Base-by-base conservation (phyloP, 306 rosid genomes). In the Malus asiatica region DNA sequence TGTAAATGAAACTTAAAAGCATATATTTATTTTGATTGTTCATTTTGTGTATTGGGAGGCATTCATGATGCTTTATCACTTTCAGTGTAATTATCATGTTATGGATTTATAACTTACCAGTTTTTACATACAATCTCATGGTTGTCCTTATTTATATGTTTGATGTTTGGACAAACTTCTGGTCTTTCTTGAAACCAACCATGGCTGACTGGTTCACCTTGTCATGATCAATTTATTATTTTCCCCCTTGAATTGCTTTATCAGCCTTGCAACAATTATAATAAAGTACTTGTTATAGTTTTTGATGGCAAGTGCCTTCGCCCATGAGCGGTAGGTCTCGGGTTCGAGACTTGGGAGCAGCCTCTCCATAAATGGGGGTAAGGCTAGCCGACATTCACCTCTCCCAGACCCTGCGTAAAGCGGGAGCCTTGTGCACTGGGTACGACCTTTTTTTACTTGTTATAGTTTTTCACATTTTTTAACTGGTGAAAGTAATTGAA, bases 401-500 rank as follows among this genome's bases (percentile, higher is more conserved):
- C 23, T 23, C 23, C 23, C 23, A 23, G 23, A 23, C 23, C 23
- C 23, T 23, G 23, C 23, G 23, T 23, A 23, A 23, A 23, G 23
- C 23, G 23, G 23, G 23, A 23, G 23, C 23, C 23, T 23, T 23
- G 23, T 23, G 23, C 23, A 23, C 23, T 23, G 23, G 23, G 23
- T 23, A 23, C 23, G 23, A 23, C 23, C 23, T 23, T 23, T 23
- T 23, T 23, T 23, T 52, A 53, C 57, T 35, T 23, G 25, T 69
- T 55, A 51, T 58, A 27, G 35, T 30, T 65, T 25, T 62, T 63
- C 40, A 44, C 6, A 23, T 63, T 73, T 63, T 73, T 81, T 86
- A 35, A 75, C 75, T 83, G 69, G 76, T 79, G 73, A 78, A 77
- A 73, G 78, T 80, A 80, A 71, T 90, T 83, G 82, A 72, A 81